Evolutionary conservation across 108 stramenopile species (phyloP), one percentile per base, ranked within the genome.

Genomic region (Cylindrotheca closterium): DNA sequence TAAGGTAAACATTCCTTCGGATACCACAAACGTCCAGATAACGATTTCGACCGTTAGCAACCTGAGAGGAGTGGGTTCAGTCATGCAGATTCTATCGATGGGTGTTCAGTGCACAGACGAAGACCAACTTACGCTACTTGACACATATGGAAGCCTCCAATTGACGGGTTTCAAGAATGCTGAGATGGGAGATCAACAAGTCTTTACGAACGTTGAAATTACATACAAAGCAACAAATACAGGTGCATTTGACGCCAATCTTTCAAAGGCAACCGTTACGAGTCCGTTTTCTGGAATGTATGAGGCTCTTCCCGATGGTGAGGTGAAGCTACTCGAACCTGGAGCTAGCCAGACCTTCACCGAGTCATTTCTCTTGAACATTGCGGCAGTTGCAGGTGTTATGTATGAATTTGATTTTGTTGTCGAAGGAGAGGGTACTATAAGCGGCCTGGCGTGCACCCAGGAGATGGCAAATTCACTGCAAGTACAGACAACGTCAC

Each of bases 111-210:
- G 73, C 50, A 37, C 26, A 23, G 57, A 30, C 29, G 56, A 58
- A 5, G 65, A 33, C 24, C 46, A 46, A 1, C 32, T 75, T 4
- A 52, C 29, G 15, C 74, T 75, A 18, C 33, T 65, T 25, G 34
- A 58, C 27, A 69, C 28, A 17, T 75, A 63, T 48, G 74, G 74
- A 24, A 27, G 28, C 19, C 53, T 75, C 1, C 68, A 75, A 28
- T 63, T 75, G n/a, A 55, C 59, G 28, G 74, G 74, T 2, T 75
- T 53, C 51, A 15, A 46, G 23, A 74, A 74, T 25, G 53, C 28
- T 17, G 54, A 67, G 19, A 25, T 51, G 25, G 66, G 66, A 26
- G 25, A 60, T 21, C 55, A 60, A 52, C 45, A 58, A 10, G 51
- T 73, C n/a, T 65, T 64, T 27, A 34, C 63, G 4, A 52, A 59